Percentiles rank a stretch among this genome's conserved stretches.
These are phyloP conservation scores for Asterophora parasitica DNA, from an alignment of 768 basidiomycete species.

Conservation along the genomic window DNA sequence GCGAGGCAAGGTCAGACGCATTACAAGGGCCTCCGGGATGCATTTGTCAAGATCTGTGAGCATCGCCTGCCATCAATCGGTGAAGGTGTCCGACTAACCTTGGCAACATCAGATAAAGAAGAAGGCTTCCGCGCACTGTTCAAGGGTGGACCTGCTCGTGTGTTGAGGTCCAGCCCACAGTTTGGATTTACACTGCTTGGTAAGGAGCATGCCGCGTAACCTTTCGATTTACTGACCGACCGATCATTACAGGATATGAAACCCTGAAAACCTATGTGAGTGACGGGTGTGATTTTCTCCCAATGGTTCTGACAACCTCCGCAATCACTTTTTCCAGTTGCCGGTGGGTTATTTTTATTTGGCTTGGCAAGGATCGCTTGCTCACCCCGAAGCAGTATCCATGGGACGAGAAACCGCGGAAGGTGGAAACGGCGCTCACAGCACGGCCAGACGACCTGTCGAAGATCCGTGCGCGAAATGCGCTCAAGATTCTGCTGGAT, in stretches of 20 bases:
- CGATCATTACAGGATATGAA: slow-evolving; percentile 33
- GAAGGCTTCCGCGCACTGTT: slow-evolving; percentile 87
- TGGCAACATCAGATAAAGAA: slow-evolving; percentile 60
- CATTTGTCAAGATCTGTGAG: slow-evolving; percentile 86
- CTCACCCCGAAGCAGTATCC: slow-evolving; percentile 57
- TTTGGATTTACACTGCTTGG: slow-evolving; percentile 91
- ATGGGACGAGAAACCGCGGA: slow-evolving; percentile 63
- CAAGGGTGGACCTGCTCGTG: slow-evolving; percentile 87
- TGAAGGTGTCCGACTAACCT: slow-evolving; percentile 2
- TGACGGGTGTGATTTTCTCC: slow-evolving; percentile 11
- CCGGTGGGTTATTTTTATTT: slow-evolving; percentile 35
- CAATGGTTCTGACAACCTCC: slow-evolving; percentile 2
- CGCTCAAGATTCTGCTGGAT: slow-evolving; percentile 86
- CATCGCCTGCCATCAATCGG: neutral
- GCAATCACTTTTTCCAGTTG: slow-evolving; percentile 30
- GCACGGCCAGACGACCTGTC: slow-evolving; percentile 78
- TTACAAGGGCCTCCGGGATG: slow-evolving; percentile 88
- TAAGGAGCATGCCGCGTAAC: slow-evolving; percentile 17
- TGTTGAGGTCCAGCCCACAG: slow-evolving; percentile 85
- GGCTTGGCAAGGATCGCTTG: slow-evolving; percentile 15
- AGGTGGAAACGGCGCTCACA: slow-evolving; percentile 67
- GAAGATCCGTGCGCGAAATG: slow-evolving; percentile 88
- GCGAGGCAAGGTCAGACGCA: slow-evolving; percentile 85
- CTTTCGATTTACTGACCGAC: slow-evolving; percentile 12
- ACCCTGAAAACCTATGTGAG: slow-evolving; percentile 42